Evolutionary conservation across 495 filamentous ascomycete species (phyloP).

Genomic region (Neurospora cerealis): DNA sequence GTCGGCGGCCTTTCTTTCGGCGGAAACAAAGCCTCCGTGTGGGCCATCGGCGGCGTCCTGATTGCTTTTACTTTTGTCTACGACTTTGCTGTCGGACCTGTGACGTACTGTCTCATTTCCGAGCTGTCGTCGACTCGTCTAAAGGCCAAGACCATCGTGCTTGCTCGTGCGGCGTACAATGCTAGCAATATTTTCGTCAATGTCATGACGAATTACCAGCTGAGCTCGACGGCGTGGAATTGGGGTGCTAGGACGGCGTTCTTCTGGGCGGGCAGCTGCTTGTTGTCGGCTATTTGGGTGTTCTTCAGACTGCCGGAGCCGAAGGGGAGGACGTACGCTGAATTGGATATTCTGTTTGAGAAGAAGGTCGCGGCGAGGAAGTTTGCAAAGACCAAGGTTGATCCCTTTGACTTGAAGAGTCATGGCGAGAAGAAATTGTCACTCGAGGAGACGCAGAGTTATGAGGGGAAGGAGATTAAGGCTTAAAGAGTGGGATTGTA

Average conservation of each 20-base stretch:
- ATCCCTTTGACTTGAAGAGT: conserved; percentile 14
- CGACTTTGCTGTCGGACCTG: conserved; percentile 44
- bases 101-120: conserved; percentile 46
- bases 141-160: conserved; percentile 44
- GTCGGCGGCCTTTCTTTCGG: conserved; percentile 27
- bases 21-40: conserved; percentile 12
- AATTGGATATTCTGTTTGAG: conserved; percentile 43
- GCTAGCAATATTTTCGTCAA: conserved; percentile 33
- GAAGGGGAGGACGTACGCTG: conserved; percentile 33
- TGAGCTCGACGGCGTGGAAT: conserved; percentile 41
- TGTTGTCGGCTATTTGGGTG: conserved; percentile 28
- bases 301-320: conserved; percentile 28
- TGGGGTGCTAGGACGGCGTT: conserved; percentile 38
- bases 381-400: conserved; percentile 23
- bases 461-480: neutral
- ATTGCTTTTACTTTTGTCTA: conserved; percentile 45
- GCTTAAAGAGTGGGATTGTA: neutral
- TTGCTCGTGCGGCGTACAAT: conserved; percentile 44
- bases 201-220: conserved; percentile 41
- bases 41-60: conserved; percentile 37
- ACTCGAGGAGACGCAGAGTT: neutral
- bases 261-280: conserved; percentile 43
- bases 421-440: neutral
- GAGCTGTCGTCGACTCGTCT: conserved; percentile 45
- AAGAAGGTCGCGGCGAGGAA: conserved; percentile 28